Conservation (phyloP, 352 stramenopile genomes). For the Labyrinthula sp. region DNA sequence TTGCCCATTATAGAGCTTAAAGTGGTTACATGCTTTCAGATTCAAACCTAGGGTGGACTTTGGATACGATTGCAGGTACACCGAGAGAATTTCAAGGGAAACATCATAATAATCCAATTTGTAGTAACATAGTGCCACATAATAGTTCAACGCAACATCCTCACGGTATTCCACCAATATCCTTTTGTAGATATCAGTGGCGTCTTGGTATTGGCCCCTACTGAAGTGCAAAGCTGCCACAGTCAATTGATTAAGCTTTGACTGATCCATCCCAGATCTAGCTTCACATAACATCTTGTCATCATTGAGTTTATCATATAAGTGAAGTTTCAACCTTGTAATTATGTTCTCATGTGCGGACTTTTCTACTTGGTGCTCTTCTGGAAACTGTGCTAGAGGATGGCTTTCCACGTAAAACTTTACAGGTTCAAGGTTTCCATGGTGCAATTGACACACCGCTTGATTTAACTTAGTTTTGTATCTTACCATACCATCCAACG, state of each 20-base stretch:
- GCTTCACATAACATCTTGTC: no score
- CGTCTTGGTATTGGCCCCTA: slow-evolving; percentile 72
- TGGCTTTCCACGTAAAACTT: no score
- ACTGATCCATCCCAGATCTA: no score
- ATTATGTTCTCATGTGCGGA: no score
- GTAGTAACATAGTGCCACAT: slow-evolving; percentile 95
- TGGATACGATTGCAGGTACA: slow-evolving; percentile 69
- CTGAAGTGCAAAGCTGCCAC: slow-evolving; percentile 82
- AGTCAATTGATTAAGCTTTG: slow-evolving; percentile 77
- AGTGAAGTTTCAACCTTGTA: no score
- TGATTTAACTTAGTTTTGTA: no score
- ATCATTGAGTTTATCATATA: no score
- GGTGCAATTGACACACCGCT: no score
- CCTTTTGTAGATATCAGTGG: slow-evolving; percentile 83
- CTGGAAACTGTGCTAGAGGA: no score
- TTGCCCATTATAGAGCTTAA: slow-evolving; percentile 83
- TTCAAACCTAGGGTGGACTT: slow-evolving; percentile 74
- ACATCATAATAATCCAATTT: slow-evolving; percentile 87
- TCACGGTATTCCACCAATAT: slow-evolving; percentile 79
- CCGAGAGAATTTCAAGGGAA: slow-evolving; percentile 78
- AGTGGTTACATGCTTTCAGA: slow-evolving; percentile 87
- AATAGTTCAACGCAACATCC: slow-evolving; percentile 83
- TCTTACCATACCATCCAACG: no score
- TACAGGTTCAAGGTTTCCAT: no score
- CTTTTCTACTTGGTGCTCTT: no score